Evolutionary conservation across 257 asterid genomes (phyloP), one percentile per base, ranked within the genome.

Genomic region (Striga asiatica): DNA sequence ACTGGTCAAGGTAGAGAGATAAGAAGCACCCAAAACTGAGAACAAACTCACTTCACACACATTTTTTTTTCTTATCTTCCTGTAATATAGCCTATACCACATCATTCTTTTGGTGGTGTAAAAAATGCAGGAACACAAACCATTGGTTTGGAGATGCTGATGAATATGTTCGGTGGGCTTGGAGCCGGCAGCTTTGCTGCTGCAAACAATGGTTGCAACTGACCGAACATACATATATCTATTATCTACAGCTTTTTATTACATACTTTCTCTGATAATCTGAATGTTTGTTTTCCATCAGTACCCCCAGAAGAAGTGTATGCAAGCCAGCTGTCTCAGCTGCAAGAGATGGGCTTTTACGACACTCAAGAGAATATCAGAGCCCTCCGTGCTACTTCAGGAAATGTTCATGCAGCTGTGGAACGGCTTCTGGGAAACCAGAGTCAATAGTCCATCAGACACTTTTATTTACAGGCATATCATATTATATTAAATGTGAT

Each of bases 111-210:
- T 35, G 14, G 5, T 46, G 34, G 57, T 41, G 32, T 18, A 28
- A 5, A n/a, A 47, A 69, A 23, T 64, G 66, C 81, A 80, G 88
- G 81, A 53, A 27, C 66, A 12, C 76, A 64, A 50, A 74, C 51
- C 64, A 78, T 68, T 74, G 76, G 82, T 27, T 49, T 77, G 69
- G 79, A 75, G 61, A 2, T 73, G 72, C 76, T 80, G 70, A 80
- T 78, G 85, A 73, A 78, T 53, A 67, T 78, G 81, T 68, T 83
- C 62, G 88, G 85, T 46, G 85, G 78, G 13, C 85, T 80, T 54
- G 93, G 93, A 67, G 68, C 84, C 53, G 85, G 80, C n/a, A 56
- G 80, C 58, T 64, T 73, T 50, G 62, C 63, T 43, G 74, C 24
- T 63, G 71, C 85, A 18, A 67, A 49, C 52, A 25, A 45, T 65